A percentile compares a stretch with the other conserved stretches of the same genome.
phyloP scores from a whole-genome alignment of 2,329 filamentous ascomycete genomes.

The Cercospora sp. region DNA sequence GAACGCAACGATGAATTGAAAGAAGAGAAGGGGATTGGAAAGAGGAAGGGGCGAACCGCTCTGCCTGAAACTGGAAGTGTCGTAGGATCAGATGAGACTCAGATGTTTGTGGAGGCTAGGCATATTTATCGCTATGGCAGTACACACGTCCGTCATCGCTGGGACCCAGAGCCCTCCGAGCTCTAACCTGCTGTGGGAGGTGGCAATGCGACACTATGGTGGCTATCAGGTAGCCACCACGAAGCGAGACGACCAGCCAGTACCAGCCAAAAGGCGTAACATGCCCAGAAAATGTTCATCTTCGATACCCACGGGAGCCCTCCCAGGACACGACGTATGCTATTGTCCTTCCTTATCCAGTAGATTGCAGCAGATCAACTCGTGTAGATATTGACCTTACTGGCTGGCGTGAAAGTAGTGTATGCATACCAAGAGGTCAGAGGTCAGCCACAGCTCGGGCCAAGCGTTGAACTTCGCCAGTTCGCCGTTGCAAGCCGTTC shows the following conservation, averaged over 20 bases:
- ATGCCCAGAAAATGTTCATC: neutral
- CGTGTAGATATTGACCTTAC: neutral
- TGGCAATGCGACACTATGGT: slow-evolving; percentile 1
- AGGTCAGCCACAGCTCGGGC: slow-evolving; percentile 1
- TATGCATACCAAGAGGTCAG: slow-evolving; percentile 3
- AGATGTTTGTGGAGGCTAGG: neutral
- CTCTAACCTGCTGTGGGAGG: slow-evolving; percentile 8
- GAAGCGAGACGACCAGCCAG: slow-evolving; percentile 2
- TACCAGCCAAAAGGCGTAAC: neutral
- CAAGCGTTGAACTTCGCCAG: slow-evolving; percentile 4
- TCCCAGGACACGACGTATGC: slow-evolving; percentile 2
- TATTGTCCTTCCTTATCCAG: slow-evolving; percentile 1
- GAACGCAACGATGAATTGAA: neutral
- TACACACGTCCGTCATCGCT: neutral
- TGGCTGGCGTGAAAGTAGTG: slow-evolving; percentile 2
- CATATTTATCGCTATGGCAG: neutral
- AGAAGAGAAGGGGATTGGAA: neutral
- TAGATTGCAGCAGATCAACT: slow-evolving; percentile 3
- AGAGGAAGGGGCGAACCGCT: neutral
- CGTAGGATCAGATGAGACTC: neutral
- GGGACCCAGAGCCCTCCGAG: neutral
- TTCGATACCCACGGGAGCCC: neutral
- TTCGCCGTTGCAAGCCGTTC: slow-evolving; percentile 5
- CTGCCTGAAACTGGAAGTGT: neutral
- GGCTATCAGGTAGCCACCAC: slow-evolving; percentile 7